A percentile compares a stretch with the other conserved stretches of the same genome.
These are phyloP conservation scores for Wallacemonas sp. DNA, from an alignment of 208 protist genomes.

Conservation along the genomic window DNA sequence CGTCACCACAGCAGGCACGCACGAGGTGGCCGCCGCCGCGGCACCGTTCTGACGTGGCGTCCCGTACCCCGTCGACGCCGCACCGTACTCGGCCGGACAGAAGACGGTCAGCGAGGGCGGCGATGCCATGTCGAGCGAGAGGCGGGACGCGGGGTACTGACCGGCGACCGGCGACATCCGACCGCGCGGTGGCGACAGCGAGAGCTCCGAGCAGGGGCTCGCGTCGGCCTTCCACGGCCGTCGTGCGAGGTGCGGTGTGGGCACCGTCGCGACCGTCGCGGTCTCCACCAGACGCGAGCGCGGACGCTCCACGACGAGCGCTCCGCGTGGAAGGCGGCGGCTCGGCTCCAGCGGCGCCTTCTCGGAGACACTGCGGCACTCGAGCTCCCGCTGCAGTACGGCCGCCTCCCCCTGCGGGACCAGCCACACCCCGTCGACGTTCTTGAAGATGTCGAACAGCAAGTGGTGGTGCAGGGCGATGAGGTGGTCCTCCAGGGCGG, in stretches of 20 bases:
- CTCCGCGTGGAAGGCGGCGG: conserved; percentile 6
- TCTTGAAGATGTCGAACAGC: conserved; percentile 8
- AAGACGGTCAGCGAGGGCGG: not conserved
- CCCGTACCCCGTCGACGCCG: not conserved
- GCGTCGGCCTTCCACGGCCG: too few species aligned
- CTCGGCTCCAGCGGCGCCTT: conserved; percentile 12
- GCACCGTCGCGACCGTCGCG: not conserved
- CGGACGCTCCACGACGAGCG: conserved; percentile 13
- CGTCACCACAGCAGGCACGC: too few species aligned
- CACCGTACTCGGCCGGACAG: not conserved
- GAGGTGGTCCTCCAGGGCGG: not conserved
- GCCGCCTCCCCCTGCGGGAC: not conserved
- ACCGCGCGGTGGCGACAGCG: too few species aligned
- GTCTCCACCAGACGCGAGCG: not conserved
- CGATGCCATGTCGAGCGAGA: too few species aligned
- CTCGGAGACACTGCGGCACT: not conserved
- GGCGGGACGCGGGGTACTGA: too few species aligned
- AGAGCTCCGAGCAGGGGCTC: too few species aligned
- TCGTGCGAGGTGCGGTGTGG: too few species aligned
- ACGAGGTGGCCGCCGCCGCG: too few species aligned
- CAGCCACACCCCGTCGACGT: conserved; percentile 6
- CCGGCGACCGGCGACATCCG: too few species aligned
- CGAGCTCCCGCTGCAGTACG: conserved; percentile 3
- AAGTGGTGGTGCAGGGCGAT: conserved; percentile 6
- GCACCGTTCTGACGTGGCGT: not conserved